Conservation (phyloP, 129 eudicot species). For the Kitagawia praeruptora region DNA sequence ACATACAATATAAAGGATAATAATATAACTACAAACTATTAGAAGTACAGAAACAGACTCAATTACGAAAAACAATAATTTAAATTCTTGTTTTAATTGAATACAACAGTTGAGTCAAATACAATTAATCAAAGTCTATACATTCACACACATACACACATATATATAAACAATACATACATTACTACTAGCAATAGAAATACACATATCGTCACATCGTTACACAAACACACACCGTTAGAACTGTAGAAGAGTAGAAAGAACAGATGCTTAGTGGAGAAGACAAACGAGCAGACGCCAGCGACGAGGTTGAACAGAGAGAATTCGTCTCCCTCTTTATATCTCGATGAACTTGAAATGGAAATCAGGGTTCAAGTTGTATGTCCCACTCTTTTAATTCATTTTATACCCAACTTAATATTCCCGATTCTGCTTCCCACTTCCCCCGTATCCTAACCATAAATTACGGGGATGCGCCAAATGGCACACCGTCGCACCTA, state of each 20-base stretch:
- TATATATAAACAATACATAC: background rate
- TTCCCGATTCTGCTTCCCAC: background rate
- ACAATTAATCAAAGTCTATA: background rate
- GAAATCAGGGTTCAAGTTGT: background rate
- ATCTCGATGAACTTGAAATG: background rate
- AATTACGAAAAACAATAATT: background rate
- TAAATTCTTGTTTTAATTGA: no score
- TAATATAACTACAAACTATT: background rate
- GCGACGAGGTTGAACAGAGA: background rate
- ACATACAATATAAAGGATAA: background rate
- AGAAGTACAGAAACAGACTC: background rate
- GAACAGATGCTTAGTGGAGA: background rate
- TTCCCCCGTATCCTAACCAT: background rate
- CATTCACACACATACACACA: background rate
- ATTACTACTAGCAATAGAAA: background rate
- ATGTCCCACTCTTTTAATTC: background rate
- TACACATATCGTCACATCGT: background rate
- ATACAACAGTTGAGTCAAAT: no score
- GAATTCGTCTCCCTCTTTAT: background rate
- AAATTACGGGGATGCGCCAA: no score
- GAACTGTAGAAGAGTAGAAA: background rate
- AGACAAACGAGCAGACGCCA: background rate
- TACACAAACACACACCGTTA: background rate
- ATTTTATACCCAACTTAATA: background rate
- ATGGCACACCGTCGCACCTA: no score